phyloP scores from a whole-genome alignment of 345 rosid species.

The Mercurialis annua region DNA sequence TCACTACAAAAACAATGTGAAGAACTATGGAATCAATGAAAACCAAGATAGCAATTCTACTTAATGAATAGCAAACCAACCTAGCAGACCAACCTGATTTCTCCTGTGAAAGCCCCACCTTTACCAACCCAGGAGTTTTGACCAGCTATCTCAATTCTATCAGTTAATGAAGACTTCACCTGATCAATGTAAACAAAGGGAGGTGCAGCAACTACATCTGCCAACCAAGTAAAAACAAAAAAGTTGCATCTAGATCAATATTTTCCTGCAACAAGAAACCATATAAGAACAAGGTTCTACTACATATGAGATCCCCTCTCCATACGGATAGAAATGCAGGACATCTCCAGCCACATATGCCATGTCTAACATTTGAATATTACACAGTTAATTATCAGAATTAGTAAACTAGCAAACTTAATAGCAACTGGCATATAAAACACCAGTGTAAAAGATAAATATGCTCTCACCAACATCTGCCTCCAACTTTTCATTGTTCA shows the following conservation, averaged over 20 bases:
- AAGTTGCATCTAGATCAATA: neutral
- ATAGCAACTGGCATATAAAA: slow-evolving; percentile 2
- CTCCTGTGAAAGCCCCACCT: slow-evolving; percentile 99
- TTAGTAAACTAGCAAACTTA: slow-evolving; percentile 4
- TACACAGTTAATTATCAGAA: neutral
- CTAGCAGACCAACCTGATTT: slow-evolving; percentile 83
- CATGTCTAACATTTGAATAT: slow-evolving; percentile 5
- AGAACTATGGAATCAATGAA: neutral
- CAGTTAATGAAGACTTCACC: slow-evolving; percentile 62
- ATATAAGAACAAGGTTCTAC: slow-evolving; percentile 2
- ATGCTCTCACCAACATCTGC: slow-evolving; percentile 73
- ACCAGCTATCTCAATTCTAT: slow-evolving; percentile 76
- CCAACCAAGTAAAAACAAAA: slow-evolving; percentile 15
- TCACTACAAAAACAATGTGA: neutral
- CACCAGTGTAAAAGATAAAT: neutral
- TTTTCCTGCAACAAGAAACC: neutral
- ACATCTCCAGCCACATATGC: neutral
- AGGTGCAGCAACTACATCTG: slow-evolving; percentile 98
- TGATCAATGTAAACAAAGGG: slow-evolving; percentile 87
- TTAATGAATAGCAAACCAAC: slow-evolving; percentile 30
- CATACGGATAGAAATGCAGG: neutral
- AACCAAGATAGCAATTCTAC: neutral
- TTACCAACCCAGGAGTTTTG: slow-evolving; percentile 96
- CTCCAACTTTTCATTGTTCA: slow-evolving; percentile 80
- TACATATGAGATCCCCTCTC: neutral